These are phyloP conservation scores for Acanthamoeba castellanii DNA, from an alignment of 208 protist species.

Conservation along the genomic window DNA sequence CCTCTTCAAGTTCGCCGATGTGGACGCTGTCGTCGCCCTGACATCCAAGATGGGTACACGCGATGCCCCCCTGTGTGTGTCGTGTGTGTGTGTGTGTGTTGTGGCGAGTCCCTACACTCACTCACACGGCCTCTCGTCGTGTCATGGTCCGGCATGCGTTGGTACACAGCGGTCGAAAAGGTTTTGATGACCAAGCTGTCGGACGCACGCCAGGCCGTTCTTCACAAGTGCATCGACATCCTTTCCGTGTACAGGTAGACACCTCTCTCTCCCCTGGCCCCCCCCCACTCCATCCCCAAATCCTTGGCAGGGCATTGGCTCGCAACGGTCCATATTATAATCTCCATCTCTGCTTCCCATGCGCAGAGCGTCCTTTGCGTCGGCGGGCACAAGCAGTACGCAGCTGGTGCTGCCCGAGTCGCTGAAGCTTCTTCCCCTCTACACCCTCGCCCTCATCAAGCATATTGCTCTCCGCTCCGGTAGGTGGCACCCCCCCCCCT, in stretches of 20 bases:
- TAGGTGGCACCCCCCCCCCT: not conserved
- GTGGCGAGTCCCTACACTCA: not conserved
- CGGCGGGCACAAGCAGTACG: conserved; percentile 3
- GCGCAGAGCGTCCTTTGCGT: conserved; percentile 22
- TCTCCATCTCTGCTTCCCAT: no score
- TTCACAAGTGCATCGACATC: conserved; percentile 62
- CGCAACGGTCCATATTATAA: no score
- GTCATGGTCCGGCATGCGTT: no score
- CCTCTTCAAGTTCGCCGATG: conserved; percentile 84
- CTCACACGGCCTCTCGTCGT: no score
- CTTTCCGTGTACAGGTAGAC: conserved; percentile 32
- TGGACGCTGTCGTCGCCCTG: conserved; percentile 81
- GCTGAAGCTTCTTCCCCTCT: conserved; percentile 64
- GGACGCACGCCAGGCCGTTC: conserved; percentile 48
- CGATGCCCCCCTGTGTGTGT: not conserved
- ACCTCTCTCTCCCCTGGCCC: not conserved
- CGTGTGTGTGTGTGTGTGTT: not conserved
- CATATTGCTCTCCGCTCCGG: not conserved
- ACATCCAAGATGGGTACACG: conserved; percentile 82
- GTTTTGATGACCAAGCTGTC: conserved; percentile 34
- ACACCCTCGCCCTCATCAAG: conserved; percentile 61
- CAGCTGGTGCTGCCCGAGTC: conserved; percentile 66
- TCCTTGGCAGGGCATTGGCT: no score
- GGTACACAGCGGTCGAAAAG: conserved; percentile 40
- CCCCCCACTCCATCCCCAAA: no score